phyloP scores from a whole-genome alignment of 805 yeast genomes.

The Spathaspora arborariae region DNA sequence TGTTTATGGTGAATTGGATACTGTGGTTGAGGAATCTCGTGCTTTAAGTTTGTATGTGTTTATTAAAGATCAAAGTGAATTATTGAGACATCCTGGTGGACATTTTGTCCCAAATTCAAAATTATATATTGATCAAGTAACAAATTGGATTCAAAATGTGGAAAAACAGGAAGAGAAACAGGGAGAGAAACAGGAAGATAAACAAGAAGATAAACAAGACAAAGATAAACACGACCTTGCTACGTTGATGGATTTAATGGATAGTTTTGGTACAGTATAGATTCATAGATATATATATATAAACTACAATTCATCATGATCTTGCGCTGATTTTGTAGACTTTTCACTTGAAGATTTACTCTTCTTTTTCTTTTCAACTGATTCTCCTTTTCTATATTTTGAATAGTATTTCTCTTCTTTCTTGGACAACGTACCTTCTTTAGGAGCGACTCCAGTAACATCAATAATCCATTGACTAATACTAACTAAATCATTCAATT shows the following conservation, averaged over 20 bases:
- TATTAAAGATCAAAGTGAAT: constrained; percentile 44
- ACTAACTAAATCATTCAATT: constrained; percentile 25
- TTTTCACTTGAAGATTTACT: constrained; percentile 6
- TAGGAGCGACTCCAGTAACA: constrained; percentile 21
- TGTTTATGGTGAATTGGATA: constrained; percentile 81
- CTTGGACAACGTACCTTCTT: constrained; percentile 36
- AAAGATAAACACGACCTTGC: constrained; percentile 26
- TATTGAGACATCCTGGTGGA: constrained; percentile 90
- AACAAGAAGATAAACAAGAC: constrained; percentile 7
- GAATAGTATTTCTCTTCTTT: constrained; percentile 25
- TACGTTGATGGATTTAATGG: constrained; percentile 37
- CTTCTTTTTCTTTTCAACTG: constrained; percentile 16
- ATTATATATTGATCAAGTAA: constrained; percentile 35
- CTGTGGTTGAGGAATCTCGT: constrained; percentile 75
- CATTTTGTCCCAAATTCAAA: constrained; percentile 93
- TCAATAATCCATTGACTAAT: constrained; percentile 32
- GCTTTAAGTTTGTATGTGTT: constrained; percentile 51
- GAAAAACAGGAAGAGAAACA: constrained; percentile 11
- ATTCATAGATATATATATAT: constrained; percentile 1
- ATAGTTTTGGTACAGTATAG: constrained; percentile 19
- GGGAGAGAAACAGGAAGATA: constrained; percentile 11
- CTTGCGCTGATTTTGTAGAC: not conserved
- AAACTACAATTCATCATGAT: constrained; percentile 11
- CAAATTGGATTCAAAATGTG: constrained; percentile 32
- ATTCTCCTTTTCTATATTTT: constrained; percentile 28